These are phyloP conservation scores for Diplosphaera chodatii DNA, from an alignment of 139 green algal species.

Conservation along the genomic window DNA sequence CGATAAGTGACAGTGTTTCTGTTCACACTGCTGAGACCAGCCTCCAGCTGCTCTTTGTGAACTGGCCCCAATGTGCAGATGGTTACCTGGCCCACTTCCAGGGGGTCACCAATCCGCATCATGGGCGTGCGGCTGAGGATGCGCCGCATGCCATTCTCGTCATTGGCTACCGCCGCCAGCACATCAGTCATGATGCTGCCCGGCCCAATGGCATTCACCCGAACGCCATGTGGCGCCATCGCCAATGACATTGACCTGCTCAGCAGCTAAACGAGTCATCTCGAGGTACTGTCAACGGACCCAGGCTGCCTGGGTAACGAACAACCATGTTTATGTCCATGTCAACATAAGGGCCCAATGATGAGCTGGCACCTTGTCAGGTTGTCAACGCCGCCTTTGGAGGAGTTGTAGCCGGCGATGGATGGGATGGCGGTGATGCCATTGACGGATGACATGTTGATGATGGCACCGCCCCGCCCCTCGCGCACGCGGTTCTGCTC, in stretches of 20 bases:
- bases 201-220: conserved; percentile 77
- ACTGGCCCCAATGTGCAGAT: no score
- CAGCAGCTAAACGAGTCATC: no score
- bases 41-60: no score
- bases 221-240: conserved; percentile 67
- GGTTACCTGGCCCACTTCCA: conserved; percentile 65
- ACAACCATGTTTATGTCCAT: no score
- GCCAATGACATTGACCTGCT: conserved; percentile 72
- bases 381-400: conserved; percentile 81
- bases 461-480: conserved; percentile 58
- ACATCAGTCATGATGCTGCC: conserved; percentile 82
- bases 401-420: conserved; percentile 64
- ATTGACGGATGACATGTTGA: conserved; percentile 83
- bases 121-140: conserved; percentile 64
- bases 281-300: no score
- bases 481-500: conserved; percentile 31
- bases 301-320: no score
- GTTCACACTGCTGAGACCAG: no score
- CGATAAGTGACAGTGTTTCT: no score
- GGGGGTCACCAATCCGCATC: conserved; percentile 61
- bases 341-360: no score
- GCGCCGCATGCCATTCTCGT: conserved; percentile 44
- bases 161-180: conserved; percentile 50
- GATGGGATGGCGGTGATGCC: conserved; percentile 68
- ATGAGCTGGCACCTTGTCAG: conserved; percentile 45